Base-by-base conservation (phyloP, 1,139 yeast species). In the Geotrichum fermentans region DNA sequence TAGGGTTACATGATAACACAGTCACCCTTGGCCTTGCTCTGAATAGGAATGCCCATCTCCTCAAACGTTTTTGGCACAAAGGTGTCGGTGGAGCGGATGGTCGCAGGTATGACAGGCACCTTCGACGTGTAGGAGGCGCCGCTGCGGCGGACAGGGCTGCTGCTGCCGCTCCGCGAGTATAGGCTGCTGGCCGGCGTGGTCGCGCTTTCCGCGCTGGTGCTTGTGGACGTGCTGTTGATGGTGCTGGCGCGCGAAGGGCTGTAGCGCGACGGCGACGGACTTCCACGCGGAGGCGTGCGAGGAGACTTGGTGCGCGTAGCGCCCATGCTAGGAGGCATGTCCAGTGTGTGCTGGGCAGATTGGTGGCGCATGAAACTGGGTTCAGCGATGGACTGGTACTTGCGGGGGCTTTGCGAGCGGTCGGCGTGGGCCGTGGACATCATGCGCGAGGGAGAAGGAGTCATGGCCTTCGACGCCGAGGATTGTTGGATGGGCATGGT, bases 31-130 rank as follows among this genome's bases (percentile, higher is more conserved):
- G 57, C 58, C 41, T 60, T 59, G 38, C 47, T 43, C 18, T 55
- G 56, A 13, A 52, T 41, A 3, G 67, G 65, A 16, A 63, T 57
- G 11, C 64, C 63, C 67, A 63, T 63, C 41, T 62, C 67, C 37
- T 63, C 67, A 52, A 63, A 63, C n/a, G 66, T 63, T 52, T 84
- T 83, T 59, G 95, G 36, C 20, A 16, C 36, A 30, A 5, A n/a
- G 20, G 3, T 10, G 18, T 4, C 36, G 54, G 75, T 83, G 67
- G 88, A 90, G n/a, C 21, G 42, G 7, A 47, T 37, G 7, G 29
- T 33, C 5, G 48, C 48, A 4, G 41, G 45, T 4, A 47, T 47
- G 37, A 50, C 45, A 13, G 14, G 22, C 10, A 43, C 47, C 5
- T 37, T 37, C 8, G 47, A 37, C 33, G n/a, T 24, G 14, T 39